phyloP scores from a whole-genome alignment of 2,329 filamentous ascomycete genomes.

The Cytospora chrysosperma region DNA sequence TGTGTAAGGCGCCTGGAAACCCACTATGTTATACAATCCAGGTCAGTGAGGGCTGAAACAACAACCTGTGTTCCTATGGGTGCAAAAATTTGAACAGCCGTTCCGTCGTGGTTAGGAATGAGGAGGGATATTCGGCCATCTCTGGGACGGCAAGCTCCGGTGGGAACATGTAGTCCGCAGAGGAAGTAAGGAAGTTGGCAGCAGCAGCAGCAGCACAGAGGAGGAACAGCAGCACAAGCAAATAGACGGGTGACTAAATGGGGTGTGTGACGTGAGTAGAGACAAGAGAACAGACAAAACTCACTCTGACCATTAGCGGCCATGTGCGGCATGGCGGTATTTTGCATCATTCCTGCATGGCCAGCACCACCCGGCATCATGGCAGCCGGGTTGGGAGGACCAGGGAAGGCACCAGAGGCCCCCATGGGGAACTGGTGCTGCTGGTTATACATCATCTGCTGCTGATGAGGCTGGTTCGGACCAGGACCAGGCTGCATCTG shows the following conservation, averaged over 20 bases:
- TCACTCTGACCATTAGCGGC: slow-evolving; percentile 60
- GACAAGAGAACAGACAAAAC: slow-evolving; percentile 36
- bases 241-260: slow-evolving; percentile 13
- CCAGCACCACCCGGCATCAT: slow-evolving; percentile 55
- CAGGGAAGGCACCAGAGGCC: slow-evolving; percentile 49
- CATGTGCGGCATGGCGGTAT: slow-evolving; percentile 59
- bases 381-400: slow-evolving; percentile 46
- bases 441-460: slow-evolving; percentile 62
- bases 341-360: slow-evolving; percentile 63
- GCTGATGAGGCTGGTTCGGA: slow-evolving; percentile 43
- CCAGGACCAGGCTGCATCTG: slow-evolving; percentile 46
- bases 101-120: background rate
- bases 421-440: slow-evolving; percentile 59
- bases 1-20: slow-evolving; percentile 59
- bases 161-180: background rate
- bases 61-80: background rate
- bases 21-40: slow-evolving; percentile 41
- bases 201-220: slow-evolving; percentile 15
- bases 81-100: background rate
- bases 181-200: background rate
- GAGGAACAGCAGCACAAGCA: slow-evolving; percentile 15
- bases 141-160: background rate
- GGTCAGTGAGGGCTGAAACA: slow-evolving; percentile 14
- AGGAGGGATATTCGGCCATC: background rate
- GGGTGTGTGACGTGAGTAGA: slow-evolving; percentile 22